phyloP scores from a whole-genome alignment of 2,329 filamentous ascomycete species.

The Ceratocystis eucalypticola region DNA sequence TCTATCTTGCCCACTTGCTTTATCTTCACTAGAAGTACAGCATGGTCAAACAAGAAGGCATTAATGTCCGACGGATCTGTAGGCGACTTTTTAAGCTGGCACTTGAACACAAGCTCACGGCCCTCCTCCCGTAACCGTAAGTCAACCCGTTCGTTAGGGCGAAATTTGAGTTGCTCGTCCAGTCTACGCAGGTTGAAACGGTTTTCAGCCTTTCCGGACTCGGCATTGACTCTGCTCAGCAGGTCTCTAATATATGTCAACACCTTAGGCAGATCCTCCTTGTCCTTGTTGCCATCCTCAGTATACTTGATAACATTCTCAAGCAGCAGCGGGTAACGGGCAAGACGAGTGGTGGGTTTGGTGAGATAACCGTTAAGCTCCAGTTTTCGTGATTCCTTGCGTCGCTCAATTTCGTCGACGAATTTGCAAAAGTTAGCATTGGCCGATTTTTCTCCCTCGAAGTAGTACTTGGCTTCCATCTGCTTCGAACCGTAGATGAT shows the following conservation, averaged over 20 bases:
- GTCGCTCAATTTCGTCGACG: slow-evolving; percentile 87
- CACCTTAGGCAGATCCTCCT: slow-evolving; percentile 81
- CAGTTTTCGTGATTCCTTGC: slow-evolving; percentile 92
- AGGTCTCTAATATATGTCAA: slow-evolving; percentile 77
- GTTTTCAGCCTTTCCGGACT: slow-evolving; percentile 95
- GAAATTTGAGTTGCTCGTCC: slow-evolving; percentile 83
- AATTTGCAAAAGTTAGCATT: slow-evolving; percentile 81
- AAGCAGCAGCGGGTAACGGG: slow-evolving; percentile 80
- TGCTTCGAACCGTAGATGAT: slow-evolving; percentile 94
- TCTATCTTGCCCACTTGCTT: slow-evolving; percentile 89
- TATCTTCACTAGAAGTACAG: slow-evolving; percentile 76
- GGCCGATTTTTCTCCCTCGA: slow-evolving; percentile 82
- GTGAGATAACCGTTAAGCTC: slow-evolving; percentile 96
- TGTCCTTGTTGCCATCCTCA: slow-evolving; percentile 66
- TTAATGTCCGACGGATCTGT: slow-evolving; percentile 83
- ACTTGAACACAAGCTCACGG: slow-evolving; percentile 88
- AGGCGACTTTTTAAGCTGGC: slow-evolving; percentile 79
- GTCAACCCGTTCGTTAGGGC: slow-evolving; percentile 80
- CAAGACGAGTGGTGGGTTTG: slow-evolving; percentile 89
- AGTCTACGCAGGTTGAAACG: slow-evolving; percentile 89
- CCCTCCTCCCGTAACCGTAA: slow-evolving; percentile 88
- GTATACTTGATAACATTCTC: slow-evolving; percentile 90
- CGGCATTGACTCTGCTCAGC: slow-evolving; percentile 75
- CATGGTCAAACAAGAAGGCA: slow-evolving; percentile 92
- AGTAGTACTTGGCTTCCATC: slow-evolving; percentile 92